Evolutionary conservation across 331 rosid species (phyloP), one percentile per base, ranked within the genome.

Genomic region (Malus hybrid): DNA sequence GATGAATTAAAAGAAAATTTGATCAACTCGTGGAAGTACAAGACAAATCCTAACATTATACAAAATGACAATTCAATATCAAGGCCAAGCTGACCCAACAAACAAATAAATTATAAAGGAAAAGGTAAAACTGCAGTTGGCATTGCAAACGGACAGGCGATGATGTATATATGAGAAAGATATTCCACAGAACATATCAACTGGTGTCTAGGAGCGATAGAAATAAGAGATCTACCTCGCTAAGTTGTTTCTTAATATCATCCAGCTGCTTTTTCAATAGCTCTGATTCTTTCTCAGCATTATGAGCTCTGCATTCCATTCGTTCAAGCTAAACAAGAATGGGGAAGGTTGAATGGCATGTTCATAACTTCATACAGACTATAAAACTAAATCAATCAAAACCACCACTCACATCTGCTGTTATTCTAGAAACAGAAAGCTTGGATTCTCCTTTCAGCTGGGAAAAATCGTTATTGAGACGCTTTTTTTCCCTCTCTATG

Each of bases 271-370:
- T 88, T 77, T 81, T 86, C 65, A 93, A 83, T 59, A 90, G 88
- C 80, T 78, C 83, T 42, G 90, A 83, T 83, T 93, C 96, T 70
- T 75, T 87, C 85, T 90, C 94, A 27, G 96, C 95, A 83, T 80
- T 90, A 28, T 70, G 86, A 76, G 98, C 95, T 79, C 84, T 86
- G 76, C 86, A 88, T 67, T 86, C 93, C 96, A 85, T 86, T 77
- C 87, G 82, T 77, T 91, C 93, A 80, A 91, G 93, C 98, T 93
- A 76, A 80, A 76, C 77, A 77, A 77, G 72, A 78, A 80, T 48
- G 59, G 69, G 20, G 69, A 64, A 73, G 42, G 78, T 78, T 76
- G 66, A 81, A 57, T 62, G 46, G 69, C 22, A 28, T 64, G 44
- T 64, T 70, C 60, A n/a, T 10, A 42, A 42, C 48, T 42, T 42